A percentile compares a stretch with the other conserved stretches of the same genome.
Evolutionary conservation across 352 stramenopile species (phyloP).

Genomic region (Phytophthora citrophthora): DNA sequence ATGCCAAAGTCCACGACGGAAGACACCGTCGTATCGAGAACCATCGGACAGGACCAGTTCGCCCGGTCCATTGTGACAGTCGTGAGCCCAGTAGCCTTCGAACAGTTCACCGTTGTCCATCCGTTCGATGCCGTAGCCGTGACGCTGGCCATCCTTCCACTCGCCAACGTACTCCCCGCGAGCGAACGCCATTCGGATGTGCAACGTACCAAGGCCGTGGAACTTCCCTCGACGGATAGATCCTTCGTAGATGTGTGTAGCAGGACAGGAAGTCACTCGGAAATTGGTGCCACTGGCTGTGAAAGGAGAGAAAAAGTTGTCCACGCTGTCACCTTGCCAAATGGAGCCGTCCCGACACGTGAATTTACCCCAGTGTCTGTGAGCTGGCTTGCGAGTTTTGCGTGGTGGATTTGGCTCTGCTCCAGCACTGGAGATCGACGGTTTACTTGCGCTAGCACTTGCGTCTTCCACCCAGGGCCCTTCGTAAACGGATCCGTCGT

Average conservation of each 20-base stretch:
- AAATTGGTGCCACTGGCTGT: slow-evolving; percentile 65
- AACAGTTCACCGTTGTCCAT: slow-evolving; percentile 78
- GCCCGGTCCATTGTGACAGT: slow-evolving; percentile 72
- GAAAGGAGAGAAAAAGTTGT: slow-evolving; percentile 86
- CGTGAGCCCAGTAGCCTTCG: slow-evolving; percentile 77
- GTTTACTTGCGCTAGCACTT: slow-evolving; percentile 50
- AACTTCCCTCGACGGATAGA: slow-evolving; percentile 64
- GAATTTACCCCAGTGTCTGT: slow-evolving; percentile 79
- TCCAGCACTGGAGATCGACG: slow-evolving; percentile 31
- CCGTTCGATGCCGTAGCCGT: slow-evolving; percentile 85
- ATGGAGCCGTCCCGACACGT: slow-evolving; percentile 70
- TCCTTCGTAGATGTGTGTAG: slow-evolving; percentile 59
- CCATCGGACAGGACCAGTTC: slow-evolving; percentile 73
- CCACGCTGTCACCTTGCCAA: slow-evolving; percentile 78
- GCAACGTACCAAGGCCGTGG: slow-evolving; percentile 75
- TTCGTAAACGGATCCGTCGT: slow-evolving; percentile 82
- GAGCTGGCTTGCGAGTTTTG: slow-evolving; percentile 49
- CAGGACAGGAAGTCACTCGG: slow-evolving; percentile 54
- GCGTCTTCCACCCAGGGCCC: slow-evolving; percentile 78
- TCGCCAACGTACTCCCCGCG: slow-evolving; percentile 83
- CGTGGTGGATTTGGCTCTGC: slow-evolving; percentile 39
- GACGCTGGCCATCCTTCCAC: slow-evolving; percentile 80
- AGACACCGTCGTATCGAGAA: slow-evolving; percentile 71
- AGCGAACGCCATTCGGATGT: slow-evolving; percentile 63
- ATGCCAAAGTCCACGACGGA: slow-evolving; percentile 77